Evolutionary conservation across 495 filamentous ascomycete genomes (phyloP).

Genomic region (Aspergillus kassunensis): DNA sequence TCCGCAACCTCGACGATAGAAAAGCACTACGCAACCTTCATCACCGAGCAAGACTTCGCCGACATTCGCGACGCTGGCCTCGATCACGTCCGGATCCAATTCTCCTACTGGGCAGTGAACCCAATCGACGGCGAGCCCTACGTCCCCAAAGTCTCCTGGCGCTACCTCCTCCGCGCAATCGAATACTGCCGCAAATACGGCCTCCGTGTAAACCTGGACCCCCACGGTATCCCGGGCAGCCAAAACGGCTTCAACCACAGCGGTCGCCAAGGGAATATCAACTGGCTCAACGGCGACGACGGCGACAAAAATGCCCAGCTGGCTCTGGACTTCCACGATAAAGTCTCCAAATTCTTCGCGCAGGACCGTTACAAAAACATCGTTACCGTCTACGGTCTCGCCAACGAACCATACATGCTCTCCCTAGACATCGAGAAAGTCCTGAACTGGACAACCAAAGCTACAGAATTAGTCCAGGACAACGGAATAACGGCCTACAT

Average conservation of each 20-base stretch:
- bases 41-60: constrained; percentile 75
- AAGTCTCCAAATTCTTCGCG: constrained; percentile 77
- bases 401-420: constrained; percentile 83
- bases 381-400: constrained; percentile 78
- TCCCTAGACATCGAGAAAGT: constrained; percentile 54
- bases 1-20: constrained; percentile 63
- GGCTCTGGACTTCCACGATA: constrained; percentile 77
- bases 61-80: constrained; percentile 86
- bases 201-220: constrained; percentile 87
- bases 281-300: constrained; percentile 75
- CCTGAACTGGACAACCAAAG: constrained; percentile 64
- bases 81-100: constrained; percentile 93
- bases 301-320: constrained; percentile 61
- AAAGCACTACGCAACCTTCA: constrained; percentile 84
- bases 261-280: constrained; percentile 65
- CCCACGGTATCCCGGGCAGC: constrained; percentile 80
- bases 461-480: constrained; percentile 58
- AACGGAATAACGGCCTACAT: constrained; percentile 66
- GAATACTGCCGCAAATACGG: constrained; percentile 94
- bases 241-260: constrained; percentile 93
- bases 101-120: constrained; percentile 90
- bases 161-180: constrained; percentile 88
- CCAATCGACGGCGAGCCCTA: constrained; percentile 87
- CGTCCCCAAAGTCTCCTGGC: constrained; percentile 81
- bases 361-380: constrained; percentile 83